A percentile compares a stretch with the other conserved stretches of the same genome.
Conservation (phyloP, 306 rosid genomes). For the Amphicarpaea edgeworthii region DNA sequence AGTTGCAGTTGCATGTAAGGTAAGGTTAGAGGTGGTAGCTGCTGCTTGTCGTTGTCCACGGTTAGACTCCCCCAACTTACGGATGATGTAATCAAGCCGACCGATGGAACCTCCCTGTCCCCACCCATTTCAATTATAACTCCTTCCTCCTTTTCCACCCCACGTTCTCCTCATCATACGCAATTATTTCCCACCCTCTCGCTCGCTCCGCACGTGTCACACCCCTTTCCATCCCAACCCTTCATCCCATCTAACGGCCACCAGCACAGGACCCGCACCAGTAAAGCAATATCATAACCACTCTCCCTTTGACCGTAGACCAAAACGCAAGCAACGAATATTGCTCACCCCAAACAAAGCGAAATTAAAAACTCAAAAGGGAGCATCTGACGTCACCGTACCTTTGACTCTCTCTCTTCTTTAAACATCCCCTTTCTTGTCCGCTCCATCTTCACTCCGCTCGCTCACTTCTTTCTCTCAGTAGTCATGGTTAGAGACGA, state of each 20-base stretch:
- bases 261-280: background rate
- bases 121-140: constrained; percentile 9
- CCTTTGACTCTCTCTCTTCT: constrained; percentile 82
- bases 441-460: constrained; percentile 11
- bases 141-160: constrained; percentile 60
- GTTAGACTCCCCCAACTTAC: constrained; percentile 49
- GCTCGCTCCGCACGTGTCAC: constrained; percentile 55
- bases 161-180: constrained; percentile 67
- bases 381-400: constrained; percentile 68
- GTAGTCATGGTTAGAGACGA: constrained; percentile 78
- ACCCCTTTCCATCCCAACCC: constrained; percentile 29
- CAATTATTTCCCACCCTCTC: constrained; percentile 34
- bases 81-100: constrained; percentile 50
- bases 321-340: constrained; percentile 42
- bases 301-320: constrained; percentile 65
- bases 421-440: constrained; percentile 61
- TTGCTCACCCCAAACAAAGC: constrained; percentile 3
- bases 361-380: constrained; percentile 43
- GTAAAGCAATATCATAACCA: background rate
- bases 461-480: background rate
- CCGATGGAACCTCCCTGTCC: constrained; percentile 37
- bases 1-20: too few relatives aligned
- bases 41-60: constrained; percentile 39
- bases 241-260: constrained; percentile 19
- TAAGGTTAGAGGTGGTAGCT: background rate